Conservation (phyloP, 345 rosid genomes). For the Eucalyptus viminalis region DNA sequence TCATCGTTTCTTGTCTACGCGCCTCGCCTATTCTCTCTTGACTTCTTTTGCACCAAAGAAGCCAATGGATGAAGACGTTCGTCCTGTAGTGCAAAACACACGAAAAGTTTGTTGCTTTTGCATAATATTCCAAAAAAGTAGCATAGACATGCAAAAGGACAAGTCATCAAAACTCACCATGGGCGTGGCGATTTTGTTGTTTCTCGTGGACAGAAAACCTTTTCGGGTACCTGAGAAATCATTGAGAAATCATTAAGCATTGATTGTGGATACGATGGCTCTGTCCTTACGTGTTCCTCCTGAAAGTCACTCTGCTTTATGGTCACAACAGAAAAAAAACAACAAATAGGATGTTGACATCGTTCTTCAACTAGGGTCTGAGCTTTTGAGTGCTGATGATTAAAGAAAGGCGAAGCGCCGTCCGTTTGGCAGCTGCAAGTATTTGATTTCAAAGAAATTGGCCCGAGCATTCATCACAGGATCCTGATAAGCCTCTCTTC, state of each 20-base stretch:
- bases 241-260: neutral
- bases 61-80: neutral
- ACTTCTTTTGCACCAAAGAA: neutral
- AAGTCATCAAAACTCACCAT: neutral
- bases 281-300: neutral
- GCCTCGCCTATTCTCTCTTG: neutral
- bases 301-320: neutral
- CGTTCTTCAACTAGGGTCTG: neutral
- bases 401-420: neutral
- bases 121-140: neutral
- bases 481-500: neutral
- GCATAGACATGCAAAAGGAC: neutral
- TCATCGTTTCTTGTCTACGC: neutral
- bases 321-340: neutral
- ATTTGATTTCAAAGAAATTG: neutral
- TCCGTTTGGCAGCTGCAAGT: neutral
- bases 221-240: neutral
- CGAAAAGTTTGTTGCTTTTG: neutral
- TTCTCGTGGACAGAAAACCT: neutral
- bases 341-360: neutral
- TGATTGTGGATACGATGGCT: neutral
- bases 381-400: neutral
- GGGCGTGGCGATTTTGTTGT: neutral
- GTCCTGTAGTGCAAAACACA: neutral
- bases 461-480: neutral